phyloP scores from a whole-genome alignment of 192 early-diverging fungal species.

The Backusella circina region DNA sequence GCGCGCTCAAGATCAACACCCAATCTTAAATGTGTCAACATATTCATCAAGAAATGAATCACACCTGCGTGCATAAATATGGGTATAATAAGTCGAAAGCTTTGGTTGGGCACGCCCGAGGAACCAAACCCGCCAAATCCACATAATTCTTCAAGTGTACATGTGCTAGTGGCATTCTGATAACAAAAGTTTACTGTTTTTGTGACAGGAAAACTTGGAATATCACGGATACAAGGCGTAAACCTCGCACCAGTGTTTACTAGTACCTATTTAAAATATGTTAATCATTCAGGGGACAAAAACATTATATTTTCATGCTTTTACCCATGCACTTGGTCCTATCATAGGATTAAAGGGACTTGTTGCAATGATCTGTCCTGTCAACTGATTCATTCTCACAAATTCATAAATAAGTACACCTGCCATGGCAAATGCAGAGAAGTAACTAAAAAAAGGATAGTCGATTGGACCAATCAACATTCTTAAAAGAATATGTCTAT shows the following conservation, averaged over 20 bases:
- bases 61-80: slow-evolving; percentile 83
- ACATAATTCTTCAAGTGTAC: slow-evolving; percentile 59
- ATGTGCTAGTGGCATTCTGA: slow-evolving; percentile 17
- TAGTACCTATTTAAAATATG: slow-evolving; percentile 36
- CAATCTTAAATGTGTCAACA: slow-evolving; percentile 65
- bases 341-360: slow-evolving; percentile 79
- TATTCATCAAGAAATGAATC: slow-evolving; percentile 73
- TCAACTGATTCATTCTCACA: slow-evolving; percentile 51
- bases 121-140: slow-evolving; percentile 51
- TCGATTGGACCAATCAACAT: slow-evolving; percentile 11
- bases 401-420: slow-evolving; percentile 50
- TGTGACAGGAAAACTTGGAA: slow-evolving; percentile 22
- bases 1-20: slow-evolving; percentile 74
- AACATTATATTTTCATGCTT: slow-evolving; percentile 8
- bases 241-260: slow-evolving; percentile 74
- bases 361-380: slow-evolving; percentile 61
- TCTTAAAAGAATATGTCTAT: neutral
- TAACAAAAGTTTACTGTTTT: slow-evolving; percentile 19
- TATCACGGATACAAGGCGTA: slow-evolving; percentile 73
- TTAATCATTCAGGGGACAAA: neutral
- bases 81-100: slow-evolving; percentile 76
- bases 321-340: slow-evolving; percentile 56
- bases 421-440: slow-evolving; percentile 42
- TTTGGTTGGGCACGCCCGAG: slow-evolving; percentile 58
- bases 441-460: slow-evolving; percentile 47